Evolutionary conservation across 2,329 filamentous ascomycete species (phyloP).

Genomic region (Epichloe aotearoae): DNA sequence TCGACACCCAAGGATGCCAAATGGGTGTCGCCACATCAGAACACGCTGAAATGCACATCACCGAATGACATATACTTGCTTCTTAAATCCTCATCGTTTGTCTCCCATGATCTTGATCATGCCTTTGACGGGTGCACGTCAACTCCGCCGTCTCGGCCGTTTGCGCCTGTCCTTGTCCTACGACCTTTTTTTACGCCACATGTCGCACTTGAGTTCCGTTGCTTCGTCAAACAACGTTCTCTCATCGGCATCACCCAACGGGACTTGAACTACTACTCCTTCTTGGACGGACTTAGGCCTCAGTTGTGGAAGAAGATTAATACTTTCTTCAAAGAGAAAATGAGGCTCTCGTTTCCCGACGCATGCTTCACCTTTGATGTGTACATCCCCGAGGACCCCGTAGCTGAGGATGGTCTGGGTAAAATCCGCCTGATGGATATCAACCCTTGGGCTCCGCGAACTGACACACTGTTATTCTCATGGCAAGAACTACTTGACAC

Average conservation of each 20-base stretch:
- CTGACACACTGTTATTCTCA: conserved; percentile 77
- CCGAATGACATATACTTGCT: conserved; percentile 89
- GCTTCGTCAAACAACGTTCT: conserved; percentile 74
- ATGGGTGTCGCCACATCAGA: conserved; percentile 73
- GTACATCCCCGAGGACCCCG: conserved; percentile 61
- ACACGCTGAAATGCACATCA: conserved; percentile 80
- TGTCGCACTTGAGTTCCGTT: conserved; percentile 85
- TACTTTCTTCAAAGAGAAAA: conserved; percentile 61
- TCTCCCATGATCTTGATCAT: conserved; percentile 88
- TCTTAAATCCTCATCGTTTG: conserved; percentile 86
- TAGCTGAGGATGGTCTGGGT: conserved; percentile 46
- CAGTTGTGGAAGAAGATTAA: conserved; percentile 56
- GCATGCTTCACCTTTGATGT: conserved; percentile 80
- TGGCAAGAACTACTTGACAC: conserved; percentile 78
- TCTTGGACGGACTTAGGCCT: conserved; percentile 51
- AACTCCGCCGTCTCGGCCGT: conserved; percentile 27
- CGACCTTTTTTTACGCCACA: conserved; percentile 82
- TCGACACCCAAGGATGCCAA: conserved; percentile 91
- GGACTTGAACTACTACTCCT: conserved; percentile 82
- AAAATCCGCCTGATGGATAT: conserved; percentile 82
- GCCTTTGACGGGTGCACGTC: conserved; percentile 63
- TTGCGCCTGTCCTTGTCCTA: conserved; percentile 70
- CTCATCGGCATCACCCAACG: conserved; percentile 78
- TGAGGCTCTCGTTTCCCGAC: conserved; percentile 72
- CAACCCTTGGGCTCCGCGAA: conserved; percentile 85